Evolutionary conservation across 345 rosid genomes (phyloP).

Genomic region (Mallotus nudiflorus): DNA sequence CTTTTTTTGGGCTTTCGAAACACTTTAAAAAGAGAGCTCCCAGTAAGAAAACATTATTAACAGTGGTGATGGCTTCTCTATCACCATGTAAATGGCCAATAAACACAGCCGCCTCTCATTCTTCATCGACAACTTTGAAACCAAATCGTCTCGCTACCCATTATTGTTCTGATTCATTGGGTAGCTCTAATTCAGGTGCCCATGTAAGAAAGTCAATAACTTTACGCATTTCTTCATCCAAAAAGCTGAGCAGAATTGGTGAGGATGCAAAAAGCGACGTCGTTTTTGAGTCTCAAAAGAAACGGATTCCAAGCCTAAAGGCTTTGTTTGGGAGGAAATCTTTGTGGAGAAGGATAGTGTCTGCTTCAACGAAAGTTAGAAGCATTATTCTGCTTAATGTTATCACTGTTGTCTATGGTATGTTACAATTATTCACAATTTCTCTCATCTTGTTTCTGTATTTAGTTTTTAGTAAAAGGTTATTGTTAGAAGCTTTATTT

Average conservation of each 20-base stretch:
- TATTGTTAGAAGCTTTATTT: too few species aligned
- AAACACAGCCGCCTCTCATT: not conserved
- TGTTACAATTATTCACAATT: not conserved
- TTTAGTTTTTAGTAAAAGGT: too few species aligned
- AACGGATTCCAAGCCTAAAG: conserved; percentile 17
- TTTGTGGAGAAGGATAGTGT: conserved; percentile 39
- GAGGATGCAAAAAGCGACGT: conserved; percentile 1
- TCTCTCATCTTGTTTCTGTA: too few species aligned
- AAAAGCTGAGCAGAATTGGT: not conserved
- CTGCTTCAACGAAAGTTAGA: conserved; percentile 45
- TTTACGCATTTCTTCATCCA: not conserved
- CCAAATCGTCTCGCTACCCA: conserved; percentile 15
- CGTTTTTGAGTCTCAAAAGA: conserved; percentile 1
- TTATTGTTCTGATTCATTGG: conserved; percentile 5
- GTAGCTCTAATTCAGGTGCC: not conserved
- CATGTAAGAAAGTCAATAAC: not conserved
- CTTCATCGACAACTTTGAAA: conserved; percentile 8
- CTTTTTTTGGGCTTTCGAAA: too few species aligned
- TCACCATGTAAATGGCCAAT: conserved; percentile 12
- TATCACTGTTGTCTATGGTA: conserved; percentile 54
- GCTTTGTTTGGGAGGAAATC: conserved; percentile 40
- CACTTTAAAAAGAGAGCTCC: too few species aligned
- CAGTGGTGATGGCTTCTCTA: conserved; percentile 22
- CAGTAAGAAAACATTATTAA: too few species aligned
- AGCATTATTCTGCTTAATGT: conserved; percentile 56